A percentile compares a stretch with the other conserved stretches of the same genome.
Evolutionary conservation across 2,329 filamentous ascomycete species (phyloP).

Genomic region (Nothophaeocryptopus gaeumannii): DNA sequence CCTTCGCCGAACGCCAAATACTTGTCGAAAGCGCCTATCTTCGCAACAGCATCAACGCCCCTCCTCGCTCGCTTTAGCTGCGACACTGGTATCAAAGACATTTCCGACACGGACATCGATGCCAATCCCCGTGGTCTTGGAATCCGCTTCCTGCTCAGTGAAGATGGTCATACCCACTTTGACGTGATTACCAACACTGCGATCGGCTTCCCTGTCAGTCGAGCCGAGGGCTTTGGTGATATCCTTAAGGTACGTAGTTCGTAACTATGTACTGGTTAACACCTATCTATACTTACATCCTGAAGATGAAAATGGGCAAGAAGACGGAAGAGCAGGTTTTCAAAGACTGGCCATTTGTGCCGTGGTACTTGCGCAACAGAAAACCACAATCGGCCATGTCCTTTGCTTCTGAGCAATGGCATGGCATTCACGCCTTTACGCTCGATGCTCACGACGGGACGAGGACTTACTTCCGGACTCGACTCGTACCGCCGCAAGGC

Average conservation of each 20-base stretch:
- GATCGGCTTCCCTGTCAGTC: constrained; percentile 14
- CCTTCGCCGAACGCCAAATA: constrained; percentile 1
- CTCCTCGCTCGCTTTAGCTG: constrained; percentile 21
- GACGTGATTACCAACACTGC: constrained; percentile 23
- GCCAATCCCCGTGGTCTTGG: constrained; percentile 14
- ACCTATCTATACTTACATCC: neutral
- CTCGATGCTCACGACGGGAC: constrained; percentile 8
- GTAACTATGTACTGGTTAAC: no score
- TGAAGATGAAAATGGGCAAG: constrained; percentile 1
- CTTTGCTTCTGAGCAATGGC: constrained; percentile 11
- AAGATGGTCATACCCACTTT: constrained; percentile 20
- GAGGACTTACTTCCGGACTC: constrained; percentile 8
- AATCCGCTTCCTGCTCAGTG: constrained; percentile 17
- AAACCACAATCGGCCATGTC: constrained; percentile 8
- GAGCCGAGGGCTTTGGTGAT: constrained; percentile 6
- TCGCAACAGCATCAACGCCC: constrained; percentile 12
- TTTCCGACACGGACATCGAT: constrained; percentile 19
- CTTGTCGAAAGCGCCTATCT: constrained; percentile 19
- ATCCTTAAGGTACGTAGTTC: no score
- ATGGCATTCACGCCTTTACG: constrained; percentile 9
- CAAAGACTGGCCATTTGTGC: constrained; percentile 8
- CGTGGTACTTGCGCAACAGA: constrained; percentile 6
- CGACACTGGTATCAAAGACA: constrained; percentile 17
- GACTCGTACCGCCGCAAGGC: constrained; percentile 8
- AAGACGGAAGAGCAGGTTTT: constrained; percentile 8